Base-by-base conservation (phyloP, 345 rosid genomes). In the Gossypium bickii region DNA sequence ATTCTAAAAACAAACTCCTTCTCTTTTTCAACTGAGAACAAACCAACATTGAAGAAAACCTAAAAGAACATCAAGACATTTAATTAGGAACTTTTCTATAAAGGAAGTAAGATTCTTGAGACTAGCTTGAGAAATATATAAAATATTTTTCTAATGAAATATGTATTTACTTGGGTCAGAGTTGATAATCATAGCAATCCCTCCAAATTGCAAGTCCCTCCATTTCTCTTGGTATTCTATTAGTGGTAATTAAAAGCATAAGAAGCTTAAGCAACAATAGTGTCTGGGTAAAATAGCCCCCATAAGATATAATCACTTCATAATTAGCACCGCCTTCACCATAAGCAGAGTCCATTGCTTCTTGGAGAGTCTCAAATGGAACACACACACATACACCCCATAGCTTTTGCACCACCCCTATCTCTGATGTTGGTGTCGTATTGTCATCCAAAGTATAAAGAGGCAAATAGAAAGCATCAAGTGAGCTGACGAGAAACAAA, bases 371-470 rank as follows among this genome's bases (percentile, higher is more conserved):
- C 56, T 84, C 90, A 38, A 82, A 85, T 4, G 92, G 86, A 25
- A 90, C 90, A 70, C 77, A 92, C 82, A 88, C 88, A 56, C 89
- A 88, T 43, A 90, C 90, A 52, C 94, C 87, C 94, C 92, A 90
- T 16, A 86, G 75, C 71, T 82, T 80, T 76, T 90, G 87, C 65
- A 78, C 76, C 58, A 57, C 58, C 71, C 70, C 83, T 44, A 13
- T 59, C 68, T 4, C 15, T 1, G 88, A 85, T 12, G 83, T 58
- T 0, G 88, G 87, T 1, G 89, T 81, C 4, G 34, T 70, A 2
- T 71, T n/a, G 22, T 70, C 57, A 3, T 58, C 72, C 7, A 87
- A 86, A 29, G 72, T 76, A 65, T 87, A 87, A 0, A 88, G 90
- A 15, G 90, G 91, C 70, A 79, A 80, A 5, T 85, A 72, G 69